Percentiles rank a stretch among this genome's conserved stretches.
Conservation (phyloP, 306 rosid species). For the Elaeagnus macrophylla region DNA sequence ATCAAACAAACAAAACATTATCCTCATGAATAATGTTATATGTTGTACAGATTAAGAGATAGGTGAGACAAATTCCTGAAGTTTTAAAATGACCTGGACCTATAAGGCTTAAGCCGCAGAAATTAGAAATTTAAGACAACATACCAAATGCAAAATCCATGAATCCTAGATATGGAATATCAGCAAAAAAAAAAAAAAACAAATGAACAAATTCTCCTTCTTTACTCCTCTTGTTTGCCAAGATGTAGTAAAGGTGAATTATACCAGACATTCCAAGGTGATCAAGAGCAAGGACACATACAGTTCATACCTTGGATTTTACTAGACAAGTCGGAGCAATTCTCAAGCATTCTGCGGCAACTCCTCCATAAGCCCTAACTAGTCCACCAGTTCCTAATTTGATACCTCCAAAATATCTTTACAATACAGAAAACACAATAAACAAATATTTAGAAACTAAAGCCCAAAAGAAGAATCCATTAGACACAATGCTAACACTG, state of each 20-base stretch:
- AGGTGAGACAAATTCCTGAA: too few species aligned
- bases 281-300: slow-evolving; percentile 8
- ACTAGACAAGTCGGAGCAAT: slow-evolving; percentile 67
- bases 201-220: too few species aligned
- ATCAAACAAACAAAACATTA: neutral
- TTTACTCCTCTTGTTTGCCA: too few species aligned
- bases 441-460: neutral
- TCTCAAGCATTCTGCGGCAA: slow-evolving; percentile 80
- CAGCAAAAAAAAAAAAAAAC: neutral
- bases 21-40: neutral
- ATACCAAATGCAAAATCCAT: neutral
- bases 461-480: too few species aligned
- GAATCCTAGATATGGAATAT: neutral
- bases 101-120: neutral
- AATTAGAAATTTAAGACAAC: neutral
- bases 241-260: too few species aligned
- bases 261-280: neutral
- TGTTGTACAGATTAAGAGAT: neutral
- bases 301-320: slow-evolving; percentile 57
- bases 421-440: neutral
- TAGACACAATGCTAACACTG: too few species aligned
- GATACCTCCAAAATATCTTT: slow-evolving; percentile 80
- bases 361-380: slow-evolving; percentile 95
- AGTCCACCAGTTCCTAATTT: slow-evolving; percentile 87
- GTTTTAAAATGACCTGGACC: neutral